These are phyloP conservation scores for Cardamine chenopodiifolia DNA, from an alignment of 345 rosid genomes.

Conservation along the genomic window DNA sequence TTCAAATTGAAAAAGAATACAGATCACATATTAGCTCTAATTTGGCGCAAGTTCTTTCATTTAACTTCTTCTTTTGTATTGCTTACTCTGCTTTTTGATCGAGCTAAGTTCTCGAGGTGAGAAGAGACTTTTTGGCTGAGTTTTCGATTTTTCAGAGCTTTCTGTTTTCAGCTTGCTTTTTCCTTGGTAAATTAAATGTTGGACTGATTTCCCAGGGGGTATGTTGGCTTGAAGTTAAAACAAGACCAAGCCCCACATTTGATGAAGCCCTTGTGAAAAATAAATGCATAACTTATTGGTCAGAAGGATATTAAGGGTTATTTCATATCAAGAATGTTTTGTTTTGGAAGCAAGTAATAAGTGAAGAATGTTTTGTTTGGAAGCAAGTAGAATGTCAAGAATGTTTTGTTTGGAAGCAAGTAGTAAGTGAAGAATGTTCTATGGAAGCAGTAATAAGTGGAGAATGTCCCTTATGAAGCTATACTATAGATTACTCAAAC, in stretches of 20 bases:
- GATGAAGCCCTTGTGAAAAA: slow-evolving; percentile 68
- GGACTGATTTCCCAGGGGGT: slow-evolving; percentile 96
- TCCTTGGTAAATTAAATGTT: slow-evolving; percentile 59
- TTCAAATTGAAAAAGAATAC: not conserved
- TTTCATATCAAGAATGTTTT: slow-evolving; percentile 41
- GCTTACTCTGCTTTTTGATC: not conserved
- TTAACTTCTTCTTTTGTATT: not conserved
- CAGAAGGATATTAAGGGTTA: slow-evolving; percentile 58
- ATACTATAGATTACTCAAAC: slow-evolving; percentile 58
- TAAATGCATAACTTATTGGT: slow-evolving; percentile 63
- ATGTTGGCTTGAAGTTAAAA: slow-evolving; percentile 95
- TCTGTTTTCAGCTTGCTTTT: slow-evolving; percentile 27
- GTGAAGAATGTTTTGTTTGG: not conserved
- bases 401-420: slow-evolving; percentile 33
- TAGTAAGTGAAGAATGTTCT: slow-evolving; percentile 54
- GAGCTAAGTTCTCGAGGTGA: slow-evolving; percentile 28
- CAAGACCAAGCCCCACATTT: slow-evolving; percentile 89
- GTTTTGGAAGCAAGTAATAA: slow-evolving; percentile 9
- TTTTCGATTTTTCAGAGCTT: slow-evolving; percentile 6
- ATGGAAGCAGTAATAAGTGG: slow-evolving; percentile 35
- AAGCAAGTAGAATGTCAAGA: slow-evolving; percentile 21
- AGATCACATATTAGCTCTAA: not conserved
- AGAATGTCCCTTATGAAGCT: slow-evolving; percentile 56
- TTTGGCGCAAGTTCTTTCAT: not conserved
- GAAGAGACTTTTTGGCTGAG: slow-evolving; percentile 10